phyloP scores from a whole-genome alignment of 2,329 filamentous ascomycete species.

The Aureobasidium pullulans region DNA sequence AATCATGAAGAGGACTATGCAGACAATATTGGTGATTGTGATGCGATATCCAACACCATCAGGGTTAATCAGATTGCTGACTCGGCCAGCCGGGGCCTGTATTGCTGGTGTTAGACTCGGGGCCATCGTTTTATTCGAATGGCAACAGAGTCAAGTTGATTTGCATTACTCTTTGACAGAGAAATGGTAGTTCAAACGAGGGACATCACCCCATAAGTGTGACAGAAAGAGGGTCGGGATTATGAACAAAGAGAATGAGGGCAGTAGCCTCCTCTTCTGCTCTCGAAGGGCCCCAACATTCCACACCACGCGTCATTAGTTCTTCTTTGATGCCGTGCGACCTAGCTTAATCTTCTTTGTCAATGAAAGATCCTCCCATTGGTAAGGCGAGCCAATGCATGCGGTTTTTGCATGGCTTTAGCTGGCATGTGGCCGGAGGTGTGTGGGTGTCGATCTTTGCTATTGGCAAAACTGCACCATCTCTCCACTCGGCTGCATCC shows the following conservation, averaged over 20 bases:
- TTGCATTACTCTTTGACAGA: background rate
- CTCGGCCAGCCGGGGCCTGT: background rate
- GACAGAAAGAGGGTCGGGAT: background rate
- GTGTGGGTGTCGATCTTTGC: background rate
- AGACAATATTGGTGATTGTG: conserved; percentile 10
- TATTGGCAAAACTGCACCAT: background rate
- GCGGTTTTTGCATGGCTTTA: background rate
- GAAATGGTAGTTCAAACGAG: background rate
- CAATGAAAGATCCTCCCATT: background rate
- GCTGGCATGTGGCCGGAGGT: background rate
- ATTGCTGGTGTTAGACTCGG: conserved; percentile 1
- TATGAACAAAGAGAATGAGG: conserved; percentile 7
- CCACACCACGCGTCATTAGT: conserved; percentile 8
- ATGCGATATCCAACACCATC: background rate
- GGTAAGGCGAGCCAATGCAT: conserved; percentile 6
- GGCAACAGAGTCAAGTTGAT: background rate
- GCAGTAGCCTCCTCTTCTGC: background rate
- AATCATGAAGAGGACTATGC: conserved; percentile 9
- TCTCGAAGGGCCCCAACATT: background rate
- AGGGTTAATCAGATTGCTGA: conserved; percentile 5
- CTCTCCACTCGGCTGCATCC: conserved; percentile 10
- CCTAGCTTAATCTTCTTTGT: conserved; percentile 3
- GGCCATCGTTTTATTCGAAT: background rate
- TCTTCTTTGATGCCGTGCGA: conserved; percentile 9
- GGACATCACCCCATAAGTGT: background rate